Percentiles rank a stretch among this genome's conserved stretches.
Conservation (phyloP, 331 rosid genomes). For the Acacia concinna region DNA sequence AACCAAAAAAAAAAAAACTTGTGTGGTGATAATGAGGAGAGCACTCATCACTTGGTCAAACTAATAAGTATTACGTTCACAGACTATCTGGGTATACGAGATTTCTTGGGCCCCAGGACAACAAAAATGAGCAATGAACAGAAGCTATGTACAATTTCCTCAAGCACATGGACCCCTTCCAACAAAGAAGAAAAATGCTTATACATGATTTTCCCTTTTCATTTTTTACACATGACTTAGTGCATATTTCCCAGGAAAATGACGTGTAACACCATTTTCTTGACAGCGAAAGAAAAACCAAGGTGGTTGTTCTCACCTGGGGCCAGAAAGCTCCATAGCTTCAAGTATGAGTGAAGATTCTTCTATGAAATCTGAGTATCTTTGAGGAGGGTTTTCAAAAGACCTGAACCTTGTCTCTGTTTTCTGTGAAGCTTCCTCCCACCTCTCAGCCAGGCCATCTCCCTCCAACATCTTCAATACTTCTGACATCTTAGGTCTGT, state of each 20-base stretch:
- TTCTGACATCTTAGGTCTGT: slow-evolving; percentile 96
- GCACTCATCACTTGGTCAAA: not conserved
- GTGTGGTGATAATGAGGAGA: not conserved
- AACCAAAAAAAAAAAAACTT: not conserved
- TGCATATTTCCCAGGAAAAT: slow-evolving; percentile 56
- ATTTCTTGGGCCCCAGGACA: not conserved
- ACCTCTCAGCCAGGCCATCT: slow-evolving; percentile 96
- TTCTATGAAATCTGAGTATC: slow-evolving; percentile 85
- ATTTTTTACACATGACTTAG: slow-evolving; percentile 60
- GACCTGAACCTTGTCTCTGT: slow-evolving; percentile 67
- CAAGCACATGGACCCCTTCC: slow-evolving; percentile 42
- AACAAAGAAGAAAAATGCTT: slow-evolving; percentile 38
- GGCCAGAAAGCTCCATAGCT: slow-evolving; percentile 99
- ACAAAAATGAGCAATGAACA: slow-evolving; percentile 9
- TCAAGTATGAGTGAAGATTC: slow-evolving; percentile 91
- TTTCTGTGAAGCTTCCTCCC: slow-evolving; percentile 87
- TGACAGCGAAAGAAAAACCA: slow-evolving; percentile 31
- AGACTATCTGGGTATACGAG: not conserved
- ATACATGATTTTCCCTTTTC: slow-evolving; percentile 50
- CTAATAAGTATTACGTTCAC: not conserved
- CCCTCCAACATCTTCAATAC: slow-evolving; percentile 96
- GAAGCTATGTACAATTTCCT: slow-evolving; percentile 35
- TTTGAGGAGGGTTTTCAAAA: slow-evolving; percentile 71
- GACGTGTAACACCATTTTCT: slow-evolving; percentile 26
- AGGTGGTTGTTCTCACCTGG: slow-evolving; percentile 54